phyloP scores from a whole-genome alignment of 2,329 filamentous ascomycete species.

The Scedosporium aurantiacum region DNA sequence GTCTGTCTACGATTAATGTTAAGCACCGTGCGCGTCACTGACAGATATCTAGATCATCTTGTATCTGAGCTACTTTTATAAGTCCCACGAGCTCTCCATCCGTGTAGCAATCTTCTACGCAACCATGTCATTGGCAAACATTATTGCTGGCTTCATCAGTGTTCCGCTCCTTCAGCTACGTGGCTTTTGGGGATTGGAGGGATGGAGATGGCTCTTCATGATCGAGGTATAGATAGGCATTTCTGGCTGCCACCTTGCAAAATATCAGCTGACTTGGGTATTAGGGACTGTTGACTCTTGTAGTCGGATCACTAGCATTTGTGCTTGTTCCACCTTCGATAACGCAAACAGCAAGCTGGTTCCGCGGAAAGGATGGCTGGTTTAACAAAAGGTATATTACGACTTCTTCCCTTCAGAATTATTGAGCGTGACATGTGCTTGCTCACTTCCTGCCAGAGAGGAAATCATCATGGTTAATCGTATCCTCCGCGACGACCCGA shows the following conservation, averaged over 20 bases:
- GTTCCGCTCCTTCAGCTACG: conserved; percentile 15
- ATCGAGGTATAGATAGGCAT: conserved; percentile 8
- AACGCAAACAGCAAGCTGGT: conserved; percentile 42
- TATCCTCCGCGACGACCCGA: conserved; percentile 46
- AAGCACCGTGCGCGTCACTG: background rate
- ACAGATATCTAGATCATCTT: conserved; percentile 41
- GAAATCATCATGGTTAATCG: conserved; percentile 52
- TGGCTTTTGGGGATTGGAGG: conserved; percentile 13
- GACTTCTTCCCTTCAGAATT: conserved; percentile 24
- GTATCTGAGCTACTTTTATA: conserved; percentile 69
- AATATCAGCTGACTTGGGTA: conserved; percentile 1
- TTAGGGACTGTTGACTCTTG: conserved; percentile 27
- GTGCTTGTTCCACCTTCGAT: conserved; percentile 43
- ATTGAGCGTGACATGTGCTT: background rate
- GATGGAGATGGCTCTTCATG: conserved; percentile 18
- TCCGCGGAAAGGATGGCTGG: conserved; percentile 44
- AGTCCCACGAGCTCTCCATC: conserved; percentile 54
- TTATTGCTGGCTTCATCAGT: conserved; percentile 21
- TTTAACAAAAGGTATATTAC: conserved; percentile 40
- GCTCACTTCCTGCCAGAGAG: conserved; percentile 24
- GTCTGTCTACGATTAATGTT: conserved; percentile 17
- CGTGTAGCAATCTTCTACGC: conserved; percentile 63
- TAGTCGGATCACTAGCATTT: conserved; percentile 41
- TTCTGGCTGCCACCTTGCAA: background rate
- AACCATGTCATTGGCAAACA: conserved; percentile 45